Base-by-base conservation (phyloP, 1,284 basidiomycete species). In the Puccinia triticina region DNA sequence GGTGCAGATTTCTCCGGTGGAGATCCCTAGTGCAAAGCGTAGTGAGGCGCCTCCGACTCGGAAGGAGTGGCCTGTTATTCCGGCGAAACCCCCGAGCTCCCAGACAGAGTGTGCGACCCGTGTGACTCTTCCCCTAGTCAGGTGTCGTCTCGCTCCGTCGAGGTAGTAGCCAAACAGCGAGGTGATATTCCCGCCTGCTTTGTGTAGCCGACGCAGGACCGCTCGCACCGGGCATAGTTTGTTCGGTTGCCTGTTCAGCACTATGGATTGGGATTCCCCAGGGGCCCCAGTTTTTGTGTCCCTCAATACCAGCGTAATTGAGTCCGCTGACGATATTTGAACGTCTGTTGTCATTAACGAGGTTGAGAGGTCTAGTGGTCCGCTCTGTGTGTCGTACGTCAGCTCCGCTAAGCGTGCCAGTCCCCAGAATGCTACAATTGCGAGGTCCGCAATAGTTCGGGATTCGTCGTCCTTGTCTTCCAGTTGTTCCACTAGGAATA, bases 391-490 rank as follows among this genome's bases (percentile, higher is more conserved):
- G 10, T 29, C 26, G 43, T 50, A 74, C 0, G 72, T 74, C 7
- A 74, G 72, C n/a, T 74, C 50, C n/a, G 26, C 40, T 7, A 74
- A 14, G 1, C 72, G 2, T 1, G 72, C 72, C 8, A 74, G 4
- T 10, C 72, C 72, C 72, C 72, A 74, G 46, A 74, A 74, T 26
- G 72, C 72, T 53, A 53, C 29, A 23, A 46, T 1, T 21, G 7
- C 34, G n/a, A 32, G 2, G 53, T 75, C 40, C 61, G 14, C 37
- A 2, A 64, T 37, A 2, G 61, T 21, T 23, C 26, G 14, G 29
- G 4, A 3, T 14, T 2, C 14, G 10, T 34, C 16, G 14, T 18
- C 34, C 5, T 16, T 34, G 2, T 8, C 1, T 12, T 16, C 5
- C 34, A 64, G 11, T 2, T 10, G 2, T 29, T 18, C 37, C 14